Conservation (phyloP, 2,329 filamentous ascomycete genomes). For the Microcera coccophila region DNA sequence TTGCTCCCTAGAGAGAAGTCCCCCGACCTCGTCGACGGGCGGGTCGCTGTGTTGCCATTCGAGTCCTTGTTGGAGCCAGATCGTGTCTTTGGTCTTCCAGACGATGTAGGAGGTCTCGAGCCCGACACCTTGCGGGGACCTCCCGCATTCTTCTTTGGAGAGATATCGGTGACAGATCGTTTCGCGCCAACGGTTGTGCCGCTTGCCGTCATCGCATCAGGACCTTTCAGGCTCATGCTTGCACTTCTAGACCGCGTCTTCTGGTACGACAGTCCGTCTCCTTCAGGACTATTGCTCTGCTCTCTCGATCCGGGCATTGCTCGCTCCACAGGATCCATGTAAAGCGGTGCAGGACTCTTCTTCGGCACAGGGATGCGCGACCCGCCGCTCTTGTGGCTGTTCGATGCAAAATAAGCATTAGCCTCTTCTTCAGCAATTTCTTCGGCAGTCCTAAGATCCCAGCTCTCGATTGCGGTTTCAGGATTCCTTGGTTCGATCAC, state of each 20-base stretch:
- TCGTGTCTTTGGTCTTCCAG: slow-evolving; percentile 59
- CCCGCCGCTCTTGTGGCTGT: slow-evolving; percentile 55
- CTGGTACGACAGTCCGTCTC: slow-evolving; percentile 54
- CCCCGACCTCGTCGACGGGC: slow-evolving; percentile 61
- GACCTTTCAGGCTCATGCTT: slow-evolving; percentile 56
- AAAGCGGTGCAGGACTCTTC: slow-evolving; percentile 71
- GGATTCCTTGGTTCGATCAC: slow-evolving; percentile 34
- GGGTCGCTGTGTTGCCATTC: slow-evolving; percentile 45
- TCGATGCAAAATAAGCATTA: slow-evolving; percentile 49
- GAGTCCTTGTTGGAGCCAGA: slow-evolving; percentile 51
- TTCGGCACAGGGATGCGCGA: slow-evolving; percentile 88
- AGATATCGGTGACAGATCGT: slow-evolving; percentile 46
- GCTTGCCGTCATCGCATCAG: slow-evolving; percentile 19
- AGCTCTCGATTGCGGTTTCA: slow-evolving; percentile 47
- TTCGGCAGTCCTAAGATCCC: slow-evolving; percentile 73
- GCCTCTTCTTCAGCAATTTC: slow-evolving; percentile 65
- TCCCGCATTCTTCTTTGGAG: slow-evolving; percentile 49
- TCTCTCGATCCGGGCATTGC: slow-evolving; percentile 64
- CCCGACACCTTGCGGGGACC: slow-evolving; percentile 43
- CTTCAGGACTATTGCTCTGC: slow-evolving; percentile 52
- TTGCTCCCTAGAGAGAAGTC: slow-evolving; percentile 51
- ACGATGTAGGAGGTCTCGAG: slow-evolving; percentile 37
- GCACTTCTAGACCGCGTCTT: slow-evolving; percentile 68
- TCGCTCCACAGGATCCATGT: slow-evolving; percentile 67
- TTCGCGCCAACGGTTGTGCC: slow-evolving; percentile 31